These are phyloP conservation scores for Acer saccharum DNA, from an alignment of 345 rosid species.

Conservation along the genomic window DNA sequence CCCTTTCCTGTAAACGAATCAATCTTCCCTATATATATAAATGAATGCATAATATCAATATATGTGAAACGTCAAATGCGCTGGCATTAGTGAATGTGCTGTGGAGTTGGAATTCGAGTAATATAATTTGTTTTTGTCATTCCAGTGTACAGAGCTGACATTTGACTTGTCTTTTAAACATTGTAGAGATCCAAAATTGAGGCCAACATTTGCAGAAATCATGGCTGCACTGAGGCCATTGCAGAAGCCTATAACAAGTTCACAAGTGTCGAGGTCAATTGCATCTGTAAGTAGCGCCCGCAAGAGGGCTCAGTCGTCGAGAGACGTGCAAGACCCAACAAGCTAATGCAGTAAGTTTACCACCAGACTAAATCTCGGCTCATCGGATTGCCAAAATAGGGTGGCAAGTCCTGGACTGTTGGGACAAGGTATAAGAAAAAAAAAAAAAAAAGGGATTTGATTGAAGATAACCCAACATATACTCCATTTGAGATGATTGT, in stretches of 20 bases:
- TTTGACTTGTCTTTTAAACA: background rate
- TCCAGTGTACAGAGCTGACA: conserved; percentile 16
- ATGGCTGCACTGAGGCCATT: conserved; percentile 86
- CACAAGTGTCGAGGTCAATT: conserved; percentile 47
- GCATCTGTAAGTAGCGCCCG: conserved; percentile 24
- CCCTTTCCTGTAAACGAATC: background rate
- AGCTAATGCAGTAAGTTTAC: conserved; percentile 16
- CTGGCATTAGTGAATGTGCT: background rate
- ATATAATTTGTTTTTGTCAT: background rate
- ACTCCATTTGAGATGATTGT: conserved; percentile 31
- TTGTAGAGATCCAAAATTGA: conserved; percentile 77
- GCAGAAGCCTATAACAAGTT: conserved; percentile 63
- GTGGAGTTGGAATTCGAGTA: background rate
- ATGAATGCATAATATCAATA: background rate
- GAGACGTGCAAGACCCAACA: conserved; percentile 24
- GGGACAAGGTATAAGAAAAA: conserved; percentile 14
- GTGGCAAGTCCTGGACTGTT: conserved; percentile 19
- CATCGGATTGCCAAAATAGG: conserved; percentile 10
- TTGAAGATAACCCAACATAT: conserved; percentile 14
- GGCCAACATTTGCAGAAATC: conserved; percentile 88
- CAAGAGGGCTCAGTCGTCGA: conserved; percentile 25
- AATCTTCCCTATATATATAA: background rate
- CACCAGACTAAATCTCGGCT: background rate
- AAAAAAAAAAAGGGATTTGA: conserved; percentile 15
- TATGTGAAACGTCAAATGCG: background rate